Percentiles rank a stretch among this genome's conserved stretches.
These are phyloP conservation scores for Russula ochroleuca DNA, from an alignment of 768 basidiomycete genomes.

Conservation along the genomic window DNA sequence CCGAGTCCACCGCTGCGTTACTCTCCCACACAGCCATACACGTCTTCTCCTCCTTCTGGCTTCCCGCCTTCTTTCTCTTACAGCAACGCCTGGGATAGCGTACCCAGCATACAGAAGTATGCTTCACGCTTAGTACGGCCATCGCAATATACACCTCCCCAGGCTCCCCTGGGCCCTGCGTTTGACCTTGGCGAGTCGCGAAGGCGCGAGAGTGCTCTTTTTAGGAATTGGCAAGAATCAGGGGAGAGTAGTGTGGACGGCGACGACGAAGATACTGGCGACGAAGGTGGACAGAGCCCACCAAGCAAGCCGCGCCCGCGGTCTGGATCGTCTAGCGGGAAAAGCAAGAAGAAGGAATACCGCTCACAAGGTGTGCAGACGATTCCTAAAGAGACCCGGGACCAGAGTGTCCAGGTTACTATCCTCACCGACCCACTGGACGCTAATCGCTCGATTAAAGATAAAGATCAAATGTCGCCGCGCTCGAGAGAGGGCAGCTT, in stretches of 20 bases:
- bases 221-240: conserved; percentile 47
- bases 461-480: conserved; percentile 18
- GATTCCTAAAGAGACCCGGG: conserved; percentile 47
- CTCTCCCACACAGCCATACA: conserved; percentile 23
- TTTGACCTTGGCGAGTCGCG: conserved; percentile 43
- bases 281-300: conserved; percentile 36
- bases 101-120: conserved; percentile 76
- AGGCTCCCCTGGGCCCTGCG: conserved; percentile 45
- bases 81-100: conserved; percentile 80
- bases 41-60: conserved; percentile 39
- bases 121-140: conserved; percentile 56
- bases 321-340: conserved; percentile 34
- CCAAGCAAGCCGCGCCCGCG: conserved; percentile 29
- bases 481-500: conserved; percentile 18
- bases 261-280: conserved; percentile 60
- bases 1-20: conserved; percentile 29
- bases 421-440: conserved; percentile 23
- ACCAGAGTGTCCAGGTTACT: conserved; percentile 58
- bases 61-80: conserved; percentile 60
- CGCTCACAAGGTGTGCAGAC: conserved; percentile 71
- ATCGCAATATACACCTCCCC: conserved; percentile 38
- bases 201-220: conserved; percentile 35
- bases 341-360: conserved; percentile 52
- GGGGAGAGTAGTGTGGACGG: conserved; percentile 78
- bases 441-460: conserved; percentile 26